Base-by-base conservation (phyloP, 169 alveolate genomes). In the Haemoproteus tartakovskyi region DNA sequence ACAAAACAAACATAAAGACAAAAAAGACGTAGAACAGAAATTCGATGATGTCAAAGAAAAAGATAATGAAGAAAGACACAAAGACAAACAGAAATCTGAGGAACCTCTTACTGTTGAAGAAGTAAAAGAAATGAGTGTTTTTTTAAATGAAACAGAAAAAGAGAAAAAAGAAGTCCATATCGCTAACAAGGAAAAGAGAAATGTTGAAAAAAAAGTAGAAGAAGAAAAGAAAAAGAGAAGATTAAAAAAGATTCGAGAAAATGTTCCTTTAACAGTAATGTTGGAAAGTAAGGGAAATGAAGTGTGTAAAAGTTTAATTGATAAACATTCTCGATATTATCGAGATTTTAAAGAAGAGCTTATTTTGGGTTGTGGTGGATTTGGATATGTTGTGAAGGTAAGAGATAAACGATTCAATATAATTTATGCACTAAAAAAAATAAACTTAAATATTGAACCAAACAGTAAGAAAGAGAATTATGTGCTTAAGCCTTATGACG, bases 351-450 rank as follows among this genome's bases (percentile, higher is more conserved):
- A 70, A 38, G 89, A 89, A 29, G 89, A 89, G 57, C 60, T 82
- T 46, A 78, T 90, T 11, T 56, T 90, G 51, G 95, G 95, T 0
- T 90, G 88, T 46, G 95, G 95, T 19, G 90, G 93, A 2, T 90
- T 90, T 61, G 95, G 95, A 0, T 89, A 92, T 45, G 95, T 90
- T 29, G 86, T 87, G 63, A 87, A 87, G 87, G 95, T 84, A n/a
- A 85, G 79, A 38, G 57, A 79, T 12, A 57, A 54, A 30, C 78
- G 91, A 70, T 89, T 87, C 22, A 82, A 87, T 24, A 83, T 88
- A 27, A 61, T 61, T 5, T 90, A 90, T 61, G 95, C 95, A 21
- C 59, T 90, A 57, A 90, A 90, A 54, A 91, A 87, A 46, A 90
- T 90, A 48, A 85, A 78, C 2, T 41, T 67, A 24, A 52, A 41